Percentiles rank a stretch among this genome's conserved stretches.
Conservation (phyloP, 2,329 filamentous ascomycete genomes). For the Cucurbitaria berberidis region DNA sequence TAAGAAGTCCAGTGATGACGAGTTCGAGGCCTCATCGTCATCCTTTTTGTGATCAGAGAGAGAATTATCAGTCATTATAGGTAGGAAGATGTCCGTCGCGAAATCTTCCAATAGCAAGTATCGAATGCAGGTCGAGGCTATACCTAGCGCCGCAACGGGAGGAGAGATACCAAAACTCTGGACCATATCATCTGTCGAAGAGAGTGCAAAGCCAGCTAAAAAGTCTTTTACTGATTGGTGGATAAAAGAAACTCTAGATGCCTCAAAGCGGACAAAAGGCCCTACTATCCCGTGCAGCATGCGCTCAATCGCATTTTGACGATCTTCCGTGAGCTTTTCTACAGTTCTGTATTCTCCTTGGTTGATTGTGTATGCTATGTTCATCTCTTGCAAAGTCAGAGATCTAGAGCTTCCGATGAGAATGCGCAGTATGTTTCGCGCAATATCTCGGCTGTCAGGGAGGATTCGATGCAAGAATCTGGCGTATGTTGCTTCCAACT, state of each 20-base stretch:
- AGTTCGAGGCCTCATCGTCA: too few species aligned
- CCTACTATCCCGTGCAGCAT: constrained; percentile 44
- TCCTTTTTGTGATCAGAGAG: too few species aligned
- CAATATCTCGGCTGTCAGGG: constrained; percentile 23
- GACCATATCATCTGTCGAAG: constrained; percentile 13
- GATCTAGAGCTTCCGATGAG: constrained; percentile 45
- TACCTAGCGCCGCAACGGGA: constrained; percentile 15
- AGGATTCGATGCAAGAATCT: constrained; percentile 40
- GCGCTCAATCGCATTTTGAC: constrained; percentile 34
- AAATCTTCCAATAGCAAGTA: constrained; percentile 48
- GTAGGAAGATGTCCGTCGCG: constrained; percentile 32
- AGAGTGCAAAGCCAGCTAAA: constrained; percentile 25
- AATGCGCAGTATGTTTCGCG: constrained; percentile 40
- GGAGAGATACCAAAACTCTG: constrained; percentile 11
- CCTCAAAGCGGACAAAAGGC: constrained; percentile 41
- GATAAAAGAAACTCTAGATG: constrained; percentile 43
- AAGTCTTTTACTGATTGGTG: constrained; percentile 50
- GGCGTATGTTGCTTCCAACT: constrained; percentile 40
- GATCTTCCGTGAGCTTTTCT: constrained; percentile 29
- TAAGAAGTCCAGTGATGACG: too few species aligned
- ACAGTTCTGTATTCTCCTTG: constrained; percentile 26
- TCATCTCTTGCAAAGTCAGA: constrained; percentile 45
- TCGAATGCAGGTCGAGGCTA: constrained; percentile 19
- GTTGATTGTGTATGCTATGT: constrained; percentile 39
- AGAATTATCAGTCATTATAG: too few species aligned